Base-by-base conservation (phyloP, 2,329 filamentous ascomycete genomes). In the Lasiodiplodia theobromae region DNA sequence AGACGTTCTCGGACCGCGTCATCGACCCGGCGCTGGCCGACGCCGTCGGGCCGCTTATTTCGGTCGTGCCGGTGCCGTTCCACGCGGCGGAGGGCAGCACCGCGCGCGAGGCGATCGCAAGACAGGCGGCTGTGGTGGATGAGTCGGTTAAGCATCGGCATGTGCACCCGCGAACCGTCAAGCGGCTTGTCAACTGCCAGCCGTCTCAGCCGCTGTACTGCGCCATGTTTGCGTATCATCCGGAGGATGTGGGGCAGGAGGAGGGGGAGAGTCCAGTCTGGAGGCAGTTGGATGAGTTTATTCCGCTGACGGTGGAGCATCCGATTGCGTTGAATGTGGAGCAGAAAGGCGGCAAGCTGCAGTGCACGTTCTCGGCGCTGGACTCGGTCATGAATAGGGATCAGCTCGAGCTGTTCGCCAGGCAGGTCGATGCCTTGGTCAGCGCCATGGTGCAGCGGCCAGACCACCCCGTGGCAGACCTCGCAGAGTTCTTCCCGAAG, bases 1-100 rank as follows among this genome's bases (percentile, higher is more conserved):
- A 53, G 51, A 53, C n/a, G 10, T 53, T 53, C 23, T 53, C 51
- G 51, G 51, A 53, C 12, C n/a, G 51, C 51, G 16, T 53, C 51
- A 10, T 4, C 23, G 2, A 53, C 23, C 51, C 51, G 2, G 23
- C 14, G 6, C n/a, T 53, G 12, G 21, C 51, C 2, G 51, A 53
- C 14, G 51, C 12, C 21, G 51, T 25, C 0, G 51, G 51, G 1
- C 51, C n/a, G 4, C 23, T 53, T 2, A 23, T 53, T 3, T 53
- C 51, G 2, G 51, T 53, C 7, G 23, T 53, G 6, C 51, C 51
- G 4, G 51, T 53, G n/a, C 2, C 21, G 2, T 21, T 53, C n/a
- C 12, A 53, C 14, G 12, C n/a, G 8, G 11, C 1, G 4, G 51
- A n/a, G n/a, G n/a, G n/a, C n/a, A n/a, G 51, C 12, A 18, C 4